Evolutionary conservation across 176 grass and related monocot species (phyloP).

Genomic region (Juncus inflexus): DNA sequence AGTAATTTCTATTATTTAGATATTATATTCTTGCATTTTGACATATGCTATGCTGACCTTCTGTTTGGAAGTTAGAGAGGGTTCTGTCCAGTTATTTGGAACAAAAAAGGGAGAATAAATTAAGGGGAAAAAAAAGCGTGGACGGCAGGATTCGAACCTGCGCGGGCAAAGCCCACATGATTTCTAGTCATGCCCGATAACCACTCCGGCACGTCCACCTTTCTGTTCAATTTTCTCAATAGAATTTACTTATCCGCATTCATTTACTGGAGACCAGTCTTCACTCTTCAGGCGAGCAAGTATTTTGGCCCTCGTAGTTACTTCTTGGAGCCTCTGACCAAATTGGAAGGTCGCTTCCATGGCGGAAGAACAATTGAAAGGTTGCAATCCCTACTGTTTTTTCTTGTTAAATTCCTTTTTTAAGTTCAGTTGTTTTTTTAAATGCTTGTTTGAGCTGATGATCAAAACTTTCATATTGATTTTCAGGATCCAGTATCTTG

Average conservation of each 20-base stretch:
- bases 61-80: background rate
- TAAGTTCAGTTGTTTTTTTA: no score
- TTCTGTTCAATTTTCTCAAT: background rate
- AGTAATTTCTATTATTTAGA: no score
- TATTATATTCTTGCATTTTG: no score
- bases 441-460: background rate
- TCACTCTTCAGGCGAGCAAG: background rate
- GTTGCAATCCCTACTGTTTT: background rate
- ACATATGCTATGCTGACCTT: no score
- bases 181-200: conserved; percentile 98
- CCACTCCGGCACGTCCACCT: conserved; percentile 87
- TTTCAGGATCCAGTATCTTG: background rate
- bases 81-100: background rate
- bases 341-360: conserved; percentile 1
- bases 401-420: no score
- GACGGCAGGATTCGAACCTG: conserved; percentile 90
- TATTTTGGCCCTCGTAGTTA: background rate
- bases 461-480: conserved; percentile 4
- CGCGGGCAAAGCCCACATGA: conserved; percentile 81
- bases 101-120: background rate
- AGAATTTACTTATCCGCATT: background rate
- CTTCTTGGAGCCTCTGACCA: background rate
- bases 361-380: conserved; percentile 17
- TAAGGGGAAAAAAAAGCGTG: conserved; percentile 23
- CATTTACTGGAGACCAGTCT: background rate